Evolutionary conservation across 805 yeast genomes (phyloP), one percentile per base, ranked within the genome.

Genomic region (Lipomyces kockii): DNA sequence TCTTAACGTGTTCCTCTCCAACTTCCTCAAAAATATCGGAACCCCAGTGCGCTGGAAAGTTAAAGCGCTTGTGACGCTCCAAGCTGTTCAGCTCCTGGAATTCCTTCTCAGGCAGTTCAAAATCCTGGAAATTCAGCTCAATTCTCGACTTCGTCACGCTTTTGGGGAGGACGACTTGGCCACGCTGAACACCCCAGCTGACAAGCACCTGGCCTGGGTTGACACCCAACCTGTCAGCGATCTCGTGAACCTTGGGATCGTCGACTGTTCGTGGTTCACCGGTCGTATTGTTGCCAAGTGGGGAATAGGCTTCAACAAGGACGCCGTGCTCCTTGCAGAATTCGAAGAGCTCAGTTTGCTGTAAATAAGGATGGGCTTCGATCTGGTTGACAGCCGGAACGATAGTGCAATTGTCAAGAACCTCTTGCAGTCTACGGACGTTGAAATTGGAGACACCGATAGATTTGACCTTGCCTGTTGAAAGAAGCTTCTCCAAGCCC

Each of bases 371-470:
- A 78, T 91, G 96, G 51, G 86, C 79, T 80, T 91, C 97, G 67
- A 90, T 83, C 81, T 91, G 97, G 79, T 88, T 86, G 54, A 83
- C 86, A 12, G 85, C 92, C 5, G 97, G 97, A 39, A 82, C 83
- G 62, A 85, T 76, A 49, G 79, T 84, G 62, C 83, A 84, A 56
- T 79, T 80, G 11, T 78, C 78, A 62, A 89, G 80, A 66, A 90
- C 79, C 61, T 78, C 82, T 66, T 83, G 79, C 69, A 89, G 75
- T 71, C 85, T 83, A 64, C 80, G 83, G 34, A 84, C 78, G 22
- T 90, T 83, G 76, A 87, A 86, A 80, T 91, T 91, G 49, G 93
- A 88, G 54, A 91, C 90, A 72, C 97, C 97, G 76, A 91, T 84
- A 29, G 92, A 85, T 72, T 82, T 85, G 34, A 85, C 82, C 76